These are phyloP conservation scores for Daldinia sp. DNA, from an alignment of 2,329 filamentous ascomycete genomes.

Conservation along the genomic window DNA sequence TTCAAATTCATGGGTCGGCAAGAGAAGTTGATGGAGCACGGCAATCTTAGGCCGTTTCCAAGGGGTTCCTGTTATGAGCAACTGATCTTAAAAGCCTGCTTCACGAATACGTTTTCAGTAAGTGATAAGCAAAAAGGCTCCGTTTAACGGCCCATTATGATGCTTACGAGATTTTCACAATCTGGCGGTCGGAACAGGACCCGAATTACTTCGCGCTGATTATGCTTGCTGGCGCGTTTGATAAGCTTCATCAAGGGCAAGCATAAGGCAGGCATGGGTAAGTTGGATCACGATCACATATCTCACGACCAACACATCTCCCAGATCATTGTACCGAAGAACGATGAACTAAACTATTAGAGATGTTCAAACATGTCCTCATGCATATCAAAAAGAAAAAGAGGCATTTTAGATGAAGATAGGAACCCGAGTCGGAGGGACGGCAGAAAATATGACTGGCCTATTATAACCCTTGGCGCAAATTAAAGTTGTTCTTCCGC, in stretches of 20 bases:
- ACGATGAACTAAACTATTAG: neutral
- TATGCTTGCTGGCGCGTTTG: constrained; percentile 2
- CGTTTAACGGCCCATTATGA: constrained; percentile 33
- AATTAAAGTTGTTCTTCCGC: constrained; percentile 33
- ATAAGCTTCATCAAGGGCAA: constrained; percentile 17
- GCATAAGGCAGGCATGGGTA: no score
- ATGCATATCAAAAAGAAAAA: constrained; percentile 11
- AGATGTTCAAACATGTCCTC: neutral
- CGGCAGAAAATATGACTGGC: constrained; percentile 21
- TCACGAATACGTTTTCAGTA: constrained; percentile 35
- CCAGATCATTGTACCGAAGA: neutral
- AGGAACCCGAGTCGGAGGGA: constrained; percentile 27
- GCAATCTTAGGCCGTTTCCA: constrained; percentile 33
- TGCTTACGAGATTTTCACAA: constrained; percentile 27
- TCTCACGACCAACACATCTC: neutral
- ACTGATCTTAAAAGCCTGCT: constrained; percentile 39
- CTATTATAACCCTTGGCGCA: constrained; percentile 23
- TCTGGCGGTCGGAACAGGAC: constrained; percentile 34
- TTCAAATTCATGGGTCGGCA: constrained; percentile 12
- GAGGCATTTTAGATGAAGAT: constrained; percentile 18
- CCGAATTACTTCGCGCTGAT: constrained; percentile 5
- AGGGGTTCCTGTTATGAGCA: constrained; percentile 36
- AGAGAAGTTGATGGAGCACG: constrained; percentile 31
- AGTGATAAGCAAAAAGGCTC: constrained; percentile 34
- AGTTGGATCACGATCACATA: constrained; percentile 8